phyloP scores from a whole-genome alignment of 805 yeast species.

The Yamadazyma olivae region DNA sequence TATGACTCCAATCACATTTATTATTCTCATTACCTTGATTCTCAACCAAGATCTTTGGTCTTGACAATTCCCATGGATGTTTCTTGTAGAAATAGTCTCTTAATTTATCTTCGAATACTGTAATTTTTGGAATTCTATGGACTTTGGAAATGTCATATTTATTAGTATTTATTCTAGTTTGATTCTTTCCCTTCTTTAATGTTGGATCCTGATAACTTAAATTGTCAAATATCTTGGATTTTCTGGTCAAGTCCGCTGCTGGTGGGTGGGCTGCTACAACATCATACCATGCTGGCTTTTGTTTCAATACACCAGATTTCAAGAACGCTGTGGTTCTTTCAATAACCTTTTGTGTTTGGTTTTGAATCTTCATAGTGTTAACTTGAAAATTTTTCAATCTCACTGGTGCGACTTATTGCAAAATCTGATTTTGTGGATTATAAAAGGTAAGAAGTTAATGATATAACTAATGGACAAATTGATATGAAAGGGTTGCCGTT shows the following conservation, averaged over 20 bases:
- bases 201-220: conserved; percentile 29
- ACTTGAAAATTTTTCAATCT: conserved; percentile 7
- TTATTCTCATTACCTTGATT: conserved; percentile 57
- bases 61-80: conserved; percentile 97
- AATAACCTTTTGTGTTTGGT: conserved; percentile 68
- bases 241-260: conserved; percentile 52
- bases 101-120: conserved; percentile 72
- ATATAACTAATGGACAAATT: no score
- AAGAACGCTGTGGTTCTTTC: conserved; percentile 79
- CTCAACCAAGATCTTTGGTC: conserved; percentile 83
- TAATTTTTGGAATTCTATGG: conserved; percentile 51
- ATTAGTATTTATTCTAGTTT: conserved; percentile 44
- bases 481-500: conserved; percentile 5
- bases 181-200: conserved; percentile 11
- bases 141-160: conserved; percentile 41
- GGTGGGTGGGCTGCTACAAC: conserved; percentile 87
- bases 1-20: conserved; percentile 71
- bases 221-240: conserved; percentile 30
- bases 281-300: conserved; percentile 86
- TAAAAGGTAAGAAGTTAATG: background rate
- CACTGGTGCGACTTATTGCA: no score
- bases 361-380: conserved; percentile 59
- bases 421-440: no score
- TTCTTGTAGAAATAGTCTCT: conserved; percentile 82
- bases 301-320: conserved; percentile 61